A percentile compares a stretch with the other conserved stretches of the same genome.
phyloP scores from a whole-genome alignment of 768 basidiomycete species.

The Strobilomyces echinocephalus region DNA sequence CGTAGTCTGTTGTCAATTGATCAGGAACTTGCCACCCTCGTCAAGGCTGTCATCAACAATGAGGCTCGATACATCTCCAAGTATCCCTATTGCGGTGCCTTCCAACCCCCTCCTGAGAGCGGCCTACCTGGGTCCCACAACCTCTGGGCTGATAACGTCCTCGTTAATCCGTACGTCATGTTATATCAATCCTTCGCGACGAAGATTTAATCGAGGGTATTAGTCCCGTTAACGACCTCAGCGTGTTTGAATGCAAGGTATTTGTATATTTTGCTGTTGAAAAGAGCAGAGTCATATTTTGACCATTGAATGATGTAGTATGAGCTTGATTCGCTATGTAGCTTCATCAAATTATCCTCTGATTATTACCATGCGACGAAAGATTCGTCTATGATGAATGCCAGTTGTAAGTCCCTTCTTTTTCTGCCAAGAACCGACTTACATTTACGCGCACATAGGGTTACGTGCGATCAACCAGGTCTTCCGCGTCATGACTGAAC shows the following conservation, averaged over 20 bases:
- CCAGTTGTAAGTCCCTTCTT: conserved; percentile 46
- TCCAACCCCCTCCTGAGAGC: conserved; percentile 77
- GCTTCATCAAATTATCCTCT: conserved; percentile 73
- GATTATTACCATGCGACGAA: conserved; percentile 69
- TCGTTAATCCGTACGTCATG: conserved; percentile 62
- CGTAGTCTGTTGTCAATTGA: conserved; percentile 54
- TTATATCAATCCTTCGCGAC: neutral
- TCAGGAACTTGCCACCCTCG: conserved; percentile 53
- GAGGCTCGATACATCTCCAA: conserved; percentile 69
- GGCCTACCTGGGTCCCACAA: conserved; percentile 61
- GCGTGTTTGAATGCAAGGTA: conserved; percentile 82
- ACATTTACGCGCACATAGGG: conserved; percentile 41
- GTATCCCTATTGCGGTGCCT: conserved; percentile 76
- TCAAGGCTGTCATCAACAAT: conserved; percentile 80
- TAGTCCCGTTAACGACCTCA: conserved; percentile 63
- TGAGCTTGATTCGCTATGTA: conserved; percentile 74
- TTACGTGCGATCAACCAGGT: conserved; percentile 62
- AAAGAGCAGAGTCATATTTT: neutral
- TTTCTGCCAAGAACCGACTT: neutral
- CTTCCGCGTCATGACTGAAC: conserved; percentile 72
- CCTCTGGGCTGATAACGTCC: conserved; percentile 63
- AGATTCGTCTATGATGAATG: conserved; percentile 68
- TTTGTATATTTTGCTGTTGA: neutral
- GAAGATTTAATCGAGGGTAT: neutral
- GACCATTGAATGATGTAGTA: conserved; percentile 40